Conservation (phyloP, 1,284 basidiomycete genomes). For the Ceratobasidium sp. region DNA sequence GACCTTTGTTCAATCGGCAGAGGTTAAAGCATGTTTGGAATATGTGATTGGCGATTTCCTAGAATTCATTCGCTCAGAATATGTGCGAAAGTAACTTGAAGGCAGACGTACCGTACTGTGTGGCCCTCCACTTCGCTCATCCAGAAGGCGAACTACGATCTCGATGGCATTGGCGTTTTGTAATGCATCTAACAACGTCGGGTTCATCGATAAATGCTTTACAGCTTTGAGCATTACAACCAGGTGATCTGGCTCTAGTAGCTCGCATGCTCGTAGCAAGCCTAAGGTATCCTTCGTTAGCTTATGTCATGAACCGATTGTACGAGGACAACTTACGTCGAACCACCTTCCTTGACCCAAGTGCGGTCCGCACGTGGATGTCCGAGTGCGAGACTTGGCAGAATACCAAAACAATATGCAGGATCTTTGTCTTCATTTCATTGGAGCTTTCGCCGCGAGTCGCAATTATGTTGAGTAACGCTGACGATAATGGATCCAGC, state of each 20-base stretch:
- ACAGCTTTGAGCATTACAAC: constrained; percentile 94
- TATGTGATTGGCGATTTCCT: constrained; percentile 95
- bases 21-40: constrained; percentile 97
- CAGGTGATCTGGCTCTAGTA: constrained; percentile 86
- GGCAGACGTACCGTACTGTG: constrained; percentile 80
- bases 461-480: constrained; percentile 88
- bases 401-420: constrained; percentile 92
- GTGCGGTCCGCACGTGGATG: constrained; percentile 89
- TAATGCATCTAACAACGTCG: constrained; percentile 89
- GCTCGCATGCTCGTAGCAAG: constrained; percentile 84
- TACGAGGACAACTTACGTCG: constrained; percentile 68
- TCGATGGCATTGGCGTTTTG: constrained; percentile 98
- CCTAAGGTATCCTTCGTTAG: constrained; percentile 64
- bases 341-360: constrained; percentile 91
- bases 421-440: constrained; percentile 89
- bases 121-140: constrained; percentile 82
- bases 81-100: background rate
- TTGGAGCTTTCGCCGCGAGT: constrained; percentile 76
- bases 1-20: constrained; percentile 91
- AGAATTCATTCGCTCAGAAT: constrained; percentile 40
- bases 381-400: constrained; percentile 96
- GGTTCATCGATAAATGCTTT: constrained; percentile 95
- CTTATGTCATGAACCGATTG: background rate
- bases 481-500: constrained; percentile 91
- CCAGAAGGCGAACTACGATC: constrained; percentile 86